These are phyloP conservation scores for Alternaria sp. DNA, from an alignment of 2,329 filamentous ascomycete species.

Conservation along the genomic window DNA sequence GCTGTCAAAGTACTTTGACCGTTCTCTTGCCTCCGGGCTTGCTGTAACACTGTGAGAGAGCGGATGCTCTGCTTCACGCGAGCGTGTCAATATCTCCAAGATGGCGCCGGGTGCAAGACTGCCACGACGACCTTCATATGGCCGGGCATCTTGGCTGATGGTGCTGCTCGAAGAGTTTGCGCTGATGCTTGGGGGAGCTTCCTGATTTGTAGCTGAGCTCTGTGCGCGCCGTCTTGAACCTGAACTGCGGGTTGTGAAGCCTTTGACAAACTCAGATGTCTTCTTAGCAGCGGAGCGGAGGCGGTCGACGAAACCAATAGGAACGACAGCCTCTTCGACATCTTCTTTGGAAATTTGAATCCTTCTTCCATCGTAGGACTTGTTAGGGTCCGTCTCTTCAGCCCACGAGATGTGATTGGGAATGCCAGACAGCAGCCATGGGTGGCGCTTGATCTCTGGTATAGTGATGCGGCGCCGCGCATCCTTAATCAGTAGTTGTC, in stretches of 20 bases:
- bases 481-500: slow-evolving; percentile 84
- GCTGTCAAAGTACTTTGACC: slow-evolving; percentile 47
- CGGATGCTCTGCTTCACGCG: slow-evolving; percentile 70
- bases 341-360: slow-evolving; percentile 95
- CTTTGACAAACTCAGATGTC: slow-evolving; percentile 40
- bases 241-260: slow-evolving; percentile 41
- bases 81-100: slow-evolving; percentile 60
- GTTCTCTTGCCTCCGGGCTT: slow-evolving; percentile 65
- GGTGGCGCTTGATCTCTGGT: slow-evolving; percentile 90
- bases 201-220: slow-evolving; percentile 64
- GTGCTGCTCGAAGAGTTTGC: slow-evolving; percentile 63
- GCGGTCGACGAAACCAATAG: slow-evolving; percentile 84
- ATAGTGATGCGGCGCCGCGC: slow-evolving; percentile 87
- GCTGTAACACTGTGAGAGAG: slow-evolving; percentile 77
- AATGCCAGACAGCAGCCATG: slow-evolving; percentile 85
- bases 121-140: slow-evolving; percentile 61
- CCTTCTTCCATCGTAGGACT: slow-evolving; percentile 78
- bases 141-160: slow-evolving; percentile 63
- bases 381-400: slow-evolving; percentile 89
- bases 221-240: slow-evolving; percentile 63
- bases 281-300: slow-evolving; percentile 75
- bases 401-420: slow-evolving; percentile 80
- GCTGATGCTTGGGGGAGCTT: slow-evolving; percentile 62
- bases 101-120: slow-evolving; percentile 69
- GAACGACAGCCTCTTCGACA: slow-evolving; percentile 87